phyloP scores from a whole-genome alignment of 1,284 basidiomycete species.

The Chiua sp. region DNA sequence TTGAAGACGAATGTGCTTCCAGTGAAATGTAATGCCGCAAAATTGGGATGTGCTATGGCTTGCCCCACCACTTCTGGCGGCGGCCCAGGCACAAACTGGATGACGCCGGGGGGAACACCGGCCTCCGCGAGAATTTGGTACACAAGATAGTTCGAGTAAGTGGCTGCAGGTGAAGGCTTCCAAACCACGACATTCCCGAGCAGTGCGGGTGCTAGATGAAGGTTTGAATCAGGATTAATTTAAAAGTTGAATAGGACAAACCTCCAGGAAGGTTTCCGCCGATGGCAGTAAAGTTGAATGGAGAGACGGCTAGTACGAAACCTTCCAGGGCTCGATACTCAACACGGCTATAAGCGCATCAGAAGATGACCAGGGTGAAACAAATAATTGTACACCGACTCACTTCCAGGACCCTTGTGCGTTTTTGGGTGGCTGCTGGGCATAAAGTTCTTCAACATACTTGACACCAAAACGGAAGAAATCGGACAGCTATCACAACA shows the following conservation, averaged over 20 bases:
- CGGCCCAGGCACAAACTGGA: slow-evolving; percentile 95
- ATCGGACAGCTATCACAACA: slow-evolving; percentile 77
- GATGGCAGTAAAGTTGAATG: slow-evolving; percentile 99
- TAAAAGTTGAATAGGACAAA: slow-evolving; percentile 37
- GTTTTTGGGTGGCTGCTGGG: slow-evolving; percentile 90
- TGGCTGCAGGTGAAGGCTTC: slow-evolving; percentile 97
- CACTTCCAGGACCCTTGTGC: slow-evolving; percentile 93
- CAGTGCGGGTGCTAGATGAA: slow-evolving; percentile 76
- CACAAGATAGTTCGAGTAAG: slow-evolving; percentile 94
- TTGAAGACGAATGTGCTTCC: slow-evolving; percentile 96
- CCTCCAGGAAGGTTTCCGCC: slow-evolving; percentile 89
- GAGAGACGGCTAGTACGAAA: slow-evolving; percentile 96
- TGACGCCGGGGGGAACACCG: slow-evolving; percentile 92
- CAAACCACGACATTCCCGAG: slow-evolving; percentile 96
- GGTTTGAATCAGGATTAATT: slow-evolving; percentile 4
- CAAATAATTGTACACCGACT: slow-evolving; percentile 37
- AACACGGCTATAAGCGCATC: slow-evolving; percentile 65
- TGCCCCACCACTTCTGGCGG: slow-evolving; percentile 84
- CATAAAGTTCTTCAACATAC: slow-evolving; percentile 95
- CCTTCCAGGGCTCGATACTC: slow-evolving; percentile 98
- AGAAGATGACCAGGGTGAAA: slow-evolving; percentile 5
- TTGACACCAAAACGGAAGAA: slow-evolving; percentile 98
- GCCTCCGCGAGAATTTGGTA: slow-evolving; percentile 95
- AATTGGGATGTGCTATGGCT: slow-evolving; percentile 79
- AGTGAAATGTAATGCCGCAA: slow-evolving; percentile 96